These are phyloP conservation scores for Aureococcus anophagefferens DNA, from an alignment of 108 stramenopile genomes.

Conservation along the genomic window DNA sequence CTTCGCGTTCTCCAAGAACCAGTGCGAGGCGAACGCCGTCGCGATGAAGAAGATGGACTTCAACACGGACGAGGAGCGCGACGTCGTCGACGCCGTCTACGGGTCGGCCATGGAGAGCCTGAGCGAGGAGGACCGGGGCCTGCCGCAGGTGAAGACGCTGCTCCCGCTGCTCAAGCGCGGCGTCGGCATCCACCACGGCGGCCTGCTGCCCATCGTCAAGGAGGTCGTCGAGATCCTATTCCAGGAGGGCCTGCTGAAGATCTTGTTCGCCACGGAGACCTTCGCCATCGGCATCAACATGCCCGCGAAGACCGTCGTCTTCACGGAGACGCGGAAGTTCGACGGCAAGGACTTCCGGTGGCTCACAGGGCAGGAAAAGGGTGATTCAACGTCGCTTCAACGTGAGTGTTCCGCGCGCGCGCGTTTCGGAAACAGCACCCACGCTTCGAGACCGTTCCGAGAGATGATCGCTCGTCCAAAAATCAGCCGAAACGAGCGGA, in stretches of 20 bases:
- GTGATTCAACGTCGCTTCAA: too few species aligned
- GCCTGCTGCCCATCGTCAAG: conserved; percentile 96
- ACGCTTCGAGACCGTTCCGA: too few species aligned
- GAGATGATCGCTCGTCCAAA: too few species aligned
- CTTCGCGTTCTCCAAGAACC: conserved; percentile 96
- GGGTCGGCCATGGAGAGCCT: conserved; percentile 87
- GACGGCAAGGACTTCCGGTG: conserved; percentile 71
- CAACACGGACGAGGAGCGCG: conserved; percentile 91
- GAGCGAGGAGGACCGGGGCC: conserved; percentile 81
- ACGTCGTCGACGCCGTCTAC: conserved; percentile 87
- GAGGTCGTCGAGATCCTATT: conserved; percentile 99
- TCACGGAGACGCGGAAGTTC: conserved; percentile 91
- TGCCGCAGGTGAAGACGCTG: conserved; percentile 87
- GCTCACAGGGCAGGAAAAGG: too few species aligned
- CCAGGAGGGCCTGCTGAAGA: conserved; percentile 88
- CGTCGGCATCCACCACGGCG: conserved; percentile 98
- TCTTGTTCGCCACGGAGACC: conserved; percentile 96
- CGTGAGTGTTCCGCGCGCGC: too few species aligned
- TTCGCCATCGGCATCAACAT: conserved; percentile 99
- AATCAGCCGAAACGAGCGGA: too few species aligned
- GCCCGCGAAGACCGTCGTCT: conserved; percentile 99
- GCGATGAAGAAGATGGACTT: conserved; percentile 79
- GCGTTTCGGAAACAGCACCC: too few species aligned
- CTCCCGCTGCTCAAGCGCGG: conserved; percentile 91
- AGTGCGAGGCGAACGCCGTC: conserved; percentile 82